These are phyloP conservation scores for Garcia nutans DNA, from an alignment of 345 rosid genomes.

Conservation along the genomic window DNA sequence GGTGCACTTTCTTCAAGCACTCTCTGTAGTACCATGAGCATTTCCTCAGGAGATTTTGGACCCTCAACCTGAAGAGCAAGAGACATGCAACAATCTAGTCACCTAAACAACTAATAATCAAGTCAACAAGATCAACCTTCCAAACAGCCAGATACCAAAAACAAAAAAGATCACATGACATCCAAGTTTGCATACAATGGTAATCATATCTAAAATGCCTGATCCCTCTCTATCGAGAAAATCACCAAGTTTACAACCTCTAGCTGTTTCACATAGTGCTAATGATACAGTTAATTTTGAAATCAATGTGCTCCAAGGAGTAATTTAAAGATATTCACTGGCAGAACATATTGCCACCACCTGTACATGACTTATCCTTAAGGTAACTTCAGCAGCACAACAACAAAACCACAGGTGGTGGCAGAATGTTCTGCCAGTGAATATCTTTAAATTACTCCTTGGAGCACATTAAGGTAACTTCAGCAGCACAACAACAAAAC, in stretches of 20 bases:
- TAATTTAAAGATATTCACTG: neutral
- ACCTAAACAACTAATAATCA: neutral
- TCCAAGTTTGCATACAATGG: neutral
- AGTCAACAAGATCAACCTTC: neutral
- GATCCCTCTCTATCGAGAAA: neutral
- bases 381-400: neutral
- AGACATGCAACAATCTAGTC: constrained; percentile 1
- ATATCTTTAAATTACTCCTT: neutral
- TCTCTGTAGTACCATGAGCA: constrained; percentile 69
- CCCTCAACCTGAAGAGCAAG: constrained; percentile 72
- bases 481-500: neutral
- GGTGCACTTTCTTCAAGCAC: constrained; percentile 95
- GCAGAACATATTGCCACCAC: neutral
- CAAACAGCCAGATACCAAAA: neutral
- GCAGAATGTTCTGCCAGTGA: neutral
- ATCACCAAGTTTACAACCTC: neutral
- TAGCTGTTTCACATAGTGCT: neutral
- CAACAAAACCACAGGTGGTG: neutral
- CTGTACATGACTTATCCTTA: neutral
- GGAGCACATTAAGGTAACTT: no score
- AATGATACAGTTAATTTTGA: neutral
- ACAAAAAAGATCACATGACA: neutral
- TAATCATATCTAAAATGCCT: neutral
- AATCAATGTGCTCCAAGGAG: neutral
- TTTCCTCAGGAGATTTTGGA: constrained; percentile 80